A percentile compares a stretch with the other conserved stretches of the same genome.
These are phyloP conservation scores for Ophiobolus disseminans DNA, from an alignment of 2,329 filamentous ascomycete genomes.

Conservation along the genomic window DNA sequence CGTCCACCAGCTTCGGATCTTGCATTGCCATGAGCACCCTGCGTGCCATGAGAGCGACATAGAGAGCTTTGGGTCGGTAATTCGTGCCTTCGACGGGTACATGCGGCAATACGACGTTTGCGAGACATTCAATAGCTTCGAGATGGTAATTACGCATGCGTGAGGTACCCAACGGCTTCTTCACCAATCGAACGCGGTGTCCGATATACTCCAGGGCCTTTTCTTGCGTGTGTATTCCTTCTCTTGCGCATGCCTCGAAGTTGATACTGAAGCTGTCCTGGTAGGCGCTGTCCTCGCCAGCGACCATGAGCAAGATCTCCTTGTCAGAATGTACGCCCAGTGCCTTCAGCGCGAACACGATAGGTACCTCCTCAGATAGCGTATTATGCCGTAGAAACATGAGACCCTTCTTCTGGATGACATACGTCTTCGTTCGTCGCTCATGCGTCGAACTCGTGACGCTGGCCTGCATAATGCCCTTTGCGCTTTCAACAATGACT, in stretches of 20 bases:
- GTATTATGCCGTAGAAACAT: constrained; percentile 93
- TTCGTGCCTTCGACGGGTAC: constrained; percentile 90
- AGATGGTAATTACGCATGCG: constrained; percentile 78
- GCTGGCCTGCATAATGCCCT: constrained; percentile 91
- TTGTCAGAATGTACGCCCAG: constrained; percentile 93
- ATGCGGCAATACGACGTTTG: constrained; percentile 92
- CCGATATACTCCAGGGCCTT: constrained; percentile 95
- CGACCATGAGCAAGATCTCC: constrained; percentile 90
- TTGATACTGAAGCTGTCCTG: constrained; percentile 96
- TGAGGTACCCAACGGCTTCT: constrained; percentile 63
- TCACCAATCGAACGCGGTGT: constrained; percentile 76
- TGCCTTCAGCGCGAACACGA: constrained; percentile 90
- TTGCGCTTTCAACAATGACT: constrained; percentile 96
- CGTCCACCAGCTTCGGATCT: constrained; percentile 87
- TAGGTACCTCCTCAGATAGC: constrained; percentile 89
- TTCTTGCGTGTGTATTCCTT: constrained; percentile 88
- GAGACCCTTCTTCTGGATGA: constrained; percentile 90
- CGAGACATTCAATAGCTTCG: constrained; percentile 90
- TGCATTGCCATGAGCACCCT: constrained; percentile 93
- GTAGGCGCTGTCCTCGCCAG: constrained; percentile 84
- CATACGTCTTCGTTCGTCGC: constrained; percentile 96
- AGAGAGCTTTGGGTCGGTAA: constrained; percentile 96
- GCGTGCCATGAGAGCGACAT: constrained; percentile 97
- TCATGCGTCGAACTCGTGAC: constrained; percentile 94
- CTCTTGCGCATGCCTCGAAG: constrained; percentile 88